A percentile compares a stretch with the other conserved stretches of the same genome.
These are phyloP conservation scores for Cymbidium sinense DNA, from an alignment of 106 monocot genomes.

Conservation along the genomic window DNA sequence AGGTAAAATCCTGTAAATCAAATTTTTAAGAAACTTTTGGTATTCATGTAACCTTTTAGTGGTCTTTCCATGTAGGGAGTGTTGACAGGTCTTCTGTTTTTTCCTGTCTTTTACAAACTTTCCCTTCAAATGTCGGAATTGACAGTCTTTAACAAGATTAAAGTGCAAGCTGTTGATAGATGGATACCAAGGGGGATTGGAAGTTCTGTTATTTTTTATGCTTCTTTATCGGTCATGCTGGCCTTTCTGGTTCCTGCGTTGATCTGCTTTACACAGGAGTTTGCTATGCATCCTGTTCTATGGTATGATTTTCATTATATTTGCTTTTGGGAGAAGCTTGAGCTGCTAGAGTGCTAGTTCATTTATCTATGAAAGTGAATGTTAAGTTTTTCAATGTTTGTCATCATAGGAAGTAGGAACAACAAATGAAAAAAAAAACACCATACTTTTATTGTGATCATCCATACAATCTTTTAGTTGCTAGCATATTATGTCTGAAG, in stretches of 20 bases:
- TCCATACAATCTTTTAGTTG: too few species aligned
- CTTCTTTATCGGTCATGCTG: constrained; percentile 37
- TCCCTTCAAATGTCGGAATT: constrained; percentile 29
- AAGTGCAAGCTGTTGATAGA: constrained; percentile 19
- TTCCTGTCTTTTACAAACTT: constrained; percentile 64
- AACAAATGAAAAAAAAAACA: background rate
- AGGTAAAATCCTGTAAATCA: constrained; percentile 38
- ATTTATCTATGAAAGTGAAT: background rate
- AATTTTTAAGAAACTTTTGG: background rate
- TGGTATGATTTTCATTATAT: constrained; percentile 49
- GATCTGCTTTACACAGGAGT: constrained; percentile 62
- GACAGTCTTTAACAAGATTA: constrained; percentile 14
- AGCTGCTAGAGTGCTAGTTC: background rate
- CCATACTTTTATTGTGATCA: background rate
- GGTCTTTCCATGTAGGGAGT: constrained; percentile 50
- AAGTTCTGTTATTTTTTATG: constrained; percentile 55
- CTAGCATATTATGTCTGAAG: too few species aligned
- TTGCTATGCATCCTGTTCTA: constrained; percentile 67
- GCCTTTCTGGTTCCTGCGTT: constrained; percentile 58
- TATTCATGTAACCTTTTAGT: background rate
- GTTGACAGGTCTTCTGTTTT: constrained; percentile 65
- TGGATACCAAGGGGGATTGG: constrained; percentile 18
- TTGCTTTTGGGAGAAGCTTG: background rate
- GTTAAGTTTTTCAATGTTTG: background rate
- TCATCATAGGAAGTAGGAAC: background rate